Base-by-base conservation (phyloP, 306 rosid genomes). In the Lathyrus aphaca region DNA sequence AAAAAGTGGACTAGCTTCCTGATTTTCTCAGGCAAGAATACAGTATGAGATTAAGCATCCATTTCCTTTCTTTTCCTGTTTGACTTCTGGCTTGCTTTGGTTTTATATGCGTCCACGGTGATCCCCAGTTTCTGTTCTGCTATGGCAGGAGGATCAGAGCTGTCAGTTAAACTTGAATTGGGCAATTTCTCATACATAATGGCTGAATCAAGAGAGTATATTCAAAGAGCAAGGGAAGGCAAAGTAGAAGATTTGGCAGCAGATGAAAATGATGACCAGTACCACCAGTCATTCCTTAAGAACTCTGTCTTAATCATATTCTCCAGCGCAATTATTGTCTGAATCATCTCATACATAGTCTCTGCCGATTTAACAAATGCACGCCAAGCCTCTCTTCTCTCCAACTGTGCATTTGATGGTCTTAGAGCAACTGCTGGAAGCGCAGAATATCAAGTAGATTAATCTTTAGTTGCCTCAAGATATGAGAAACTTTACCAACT, bases 281-380 rank as follows among this genome's bases (percentile, higher is more conserved):
- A 95, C 97, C 97, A 95, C 99, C 99, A 95, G 70, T 87, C 97
- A 89, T 89, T 91, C 82, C 82, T 87, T 15, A 95, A 84, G 85
- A 87, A 84, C 43, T 89, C 92, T 0, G 91, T 82, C 92, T 83
- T 89, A 58, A 95, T 89, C 97, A 89, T 84, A 88, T 91, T 96
- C 85, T 91, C 99, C 72, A 95, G 77, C 66, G 88, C 64, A 30
- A 91, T 78, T 56, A 94, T 89, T 10, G 95, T 95, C 82, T 91
- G 96, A 77, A 91, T 86, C 91, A 95, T 87, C 99, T 95, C 92
- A 49, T 80, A 95, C 73, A 95, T 87, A 50, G 97, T 91, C 72
- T 74, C 55, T 25, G 99, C 91, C 68, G 95, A 87, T 85, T 91
- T 95, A n/a, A 87, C 89, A 73, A 91, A 95, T 32, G 85, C 78